These are phyloP conservation scores for Trichoderma sp. DNA, from an alignment of 2,329 filamentous ascomycete species.

Conservation along the genomic window DNA sequence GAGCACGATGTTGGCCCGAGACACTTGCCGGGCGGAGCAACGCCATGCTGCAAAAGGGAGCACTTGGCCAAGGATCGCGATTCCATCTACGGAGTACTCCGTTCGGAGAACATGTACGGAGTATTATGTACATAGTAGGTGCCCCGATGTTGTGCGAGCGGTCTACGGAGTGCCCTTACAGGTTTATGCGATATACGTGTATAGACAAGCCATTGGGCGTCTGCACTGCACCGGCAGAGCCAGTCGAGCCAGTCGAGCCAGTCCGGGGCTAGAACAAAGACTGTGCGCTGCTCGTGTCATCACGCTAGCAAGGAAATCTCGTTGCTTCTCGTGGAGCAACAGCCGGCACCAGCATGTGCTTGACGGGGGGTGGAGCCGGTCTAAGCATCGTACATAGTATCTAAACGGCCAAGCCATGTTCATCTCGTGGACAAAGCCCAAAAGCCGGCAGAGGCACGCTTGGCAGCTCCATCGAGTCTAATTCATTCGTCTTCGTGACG, in stretches of 20 bases:
- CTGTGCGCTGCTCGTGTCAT: neutral
- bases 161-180: neutral
- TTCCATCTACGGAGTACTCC: neutral
- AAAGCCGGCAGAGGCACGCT: slow-evolving; percentile 5
- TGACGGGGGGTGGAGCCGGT: slow-evolving; percentile 1
- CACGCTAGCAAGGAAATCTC: neutral
- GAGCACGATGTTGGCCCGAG: slow-evolving; percentile 15
- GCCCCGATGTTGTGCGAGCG: neutral
- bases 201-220: neutral
- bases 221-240: neutral
- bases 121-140: too few species aligned
- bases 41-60: neutral
- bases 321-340: neutral
- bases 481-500: slow-evolving; percentile 20
- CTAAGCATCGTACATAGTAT: slow-evolving; percentile 6
- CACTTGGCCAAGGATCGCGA: neutral
- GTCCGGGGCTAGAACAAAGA: neutral
- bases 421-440: neutral
- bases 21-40: slow-evolving; percentile 6
- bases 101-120: too few species aligned
- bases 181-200: neutral
- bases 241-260: neutral
- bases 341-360: slow-evolving; percentile 8
- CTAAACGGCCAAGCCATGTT: slow-evolving; percentile 3
- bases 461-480: neutral